A percentile compares a stretch with the other conserved stretches of the same genome.
These are phyloP conservation scores for Borealophlyctis nickersoniae DNA, from an alignment of 192 early-diverging fungal species.

Conservation along the genomic window DNA sequence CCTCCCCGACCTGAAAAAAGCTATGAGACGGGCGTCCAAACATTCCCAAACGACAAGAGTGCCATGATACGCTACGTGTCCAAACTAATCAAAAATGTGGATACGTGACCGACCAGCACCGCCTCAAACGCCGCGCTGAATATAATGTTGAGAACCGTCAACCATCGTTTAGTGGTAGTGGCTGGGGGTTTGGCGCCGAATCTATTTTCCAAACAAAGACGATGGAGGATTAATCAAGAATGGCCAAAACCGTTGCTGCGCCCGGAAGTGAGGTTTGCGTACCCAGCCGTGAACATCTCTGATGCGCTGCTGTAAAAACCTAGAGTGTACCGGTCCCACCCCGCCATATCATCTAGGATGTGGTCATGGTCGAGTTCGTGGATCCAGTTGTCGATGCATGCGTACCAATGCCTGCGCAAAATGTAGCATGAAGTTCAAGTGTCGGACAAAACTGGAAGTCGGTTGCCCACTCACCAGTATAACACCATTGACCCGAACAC, in stretches of 20 bases:
- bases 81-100: slow-evolving; percentile 3
- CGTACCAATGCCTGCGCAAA: neutral
- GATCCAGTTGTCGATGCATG: neutral
- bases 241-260: neutral
- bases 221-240: neutral
- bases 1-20: slow-evolving; percentile 24
- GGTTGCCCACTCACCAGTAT: neutral
- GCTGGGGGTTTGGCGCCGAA: too few relatives aligned
- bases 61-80: neutral
- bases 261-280: neutral
- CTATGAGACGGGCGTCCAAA: too few relatives aligned
- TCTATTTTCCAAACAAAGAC: neutral
- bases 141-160: slow-evolving; percentile 6
- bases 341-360: neutral
- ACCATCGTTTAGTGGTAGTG: neutral
- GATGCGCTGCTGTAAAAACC: slow-evolving; percentile 1
- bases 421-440: neutral
- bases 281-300: slow-evolving; percentile 16
- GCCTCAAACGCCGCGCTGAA: slow-evolving; percentile 4
- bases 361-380: neutral
- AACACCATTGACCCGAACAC: neutral
- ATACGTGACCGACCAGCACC: slow-evolving; percentile 2
- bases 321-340: slow-evolving; percentile 5
- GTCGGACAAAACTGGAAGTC: neutral
- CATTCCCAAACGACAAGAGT: too few relatives aligned